phyloP scores from a whole-genome alignment of 176 grass and related monocot species.

The Hordeum marinum region DNA sequence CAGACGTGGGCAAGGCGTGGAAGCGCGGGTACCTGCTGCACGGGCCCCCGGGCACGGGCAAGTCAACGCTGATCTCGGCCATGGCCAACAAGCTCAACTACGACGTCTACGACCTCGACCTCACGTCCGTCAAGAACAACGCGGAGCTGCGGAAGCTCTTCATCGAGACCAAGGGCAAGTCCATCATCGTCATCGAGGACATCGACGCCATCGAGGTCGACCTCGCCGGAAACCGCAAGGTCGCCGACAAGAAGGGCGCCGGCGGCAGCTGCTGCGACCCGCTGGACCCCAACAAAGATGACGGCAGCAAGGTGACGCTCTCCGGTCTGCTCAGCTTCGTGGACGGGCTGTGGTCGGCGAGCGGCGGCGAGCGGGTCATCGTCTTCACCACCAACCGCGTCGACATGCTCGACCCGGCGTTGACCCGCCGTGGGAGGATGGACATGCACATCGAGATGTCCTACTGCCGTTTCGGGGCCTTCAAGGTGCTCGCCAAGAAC shows the following conservation, averaged over 20 bases:
- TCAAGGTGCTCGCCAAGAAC: background rate
- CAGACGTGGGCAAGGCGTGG: constrained; percentile 42
- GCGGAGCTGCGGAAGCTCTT: constrained; percentile 44
- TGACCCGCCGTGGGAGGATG: constrained; percentile 39
- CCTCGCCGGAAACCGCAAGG: constrained; percentile 22
- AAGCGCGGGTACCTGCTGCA: constrained; percentile 45
- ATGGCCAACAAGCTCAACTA: constrained; percentile 41
- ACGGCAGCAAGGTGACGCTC: background rate
- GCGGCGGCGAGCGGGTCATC: too few relatives aligned
- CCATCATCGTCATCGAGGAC: constrained; percentile 12
- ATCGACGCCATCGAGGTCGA: constrained; percentile 38
- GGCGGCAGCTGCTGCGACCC: background rate
- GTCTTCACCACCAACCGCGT: too few relatives aligned
- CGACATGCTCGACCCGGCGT: constrained; percentile 26
- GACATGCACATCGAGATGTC: constrained; percentile 6
- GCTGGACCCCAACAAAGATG: background rate
- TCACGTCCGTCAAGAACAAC: constrained; percentile 41
- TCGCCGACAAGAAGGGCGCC: background rate
- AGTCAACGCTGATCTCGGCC: constrained; percentile 43
- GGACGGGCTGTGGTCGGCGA: too few relatives aligned
- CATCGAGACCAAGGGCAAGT: constrained; percentile 21
- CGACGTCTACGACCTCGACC: constrained; percentile 43
- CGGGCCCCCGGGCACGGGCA: constrained; percentile 44
- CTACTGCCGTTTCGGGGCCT: too few relatives aligned
- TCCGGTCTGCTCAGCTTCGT: too few relatives aligned